phyloP scores from a whole-genome alignment of 2,329 filamentous ascomycete species.

The Aschersonia sp. region DNA sequence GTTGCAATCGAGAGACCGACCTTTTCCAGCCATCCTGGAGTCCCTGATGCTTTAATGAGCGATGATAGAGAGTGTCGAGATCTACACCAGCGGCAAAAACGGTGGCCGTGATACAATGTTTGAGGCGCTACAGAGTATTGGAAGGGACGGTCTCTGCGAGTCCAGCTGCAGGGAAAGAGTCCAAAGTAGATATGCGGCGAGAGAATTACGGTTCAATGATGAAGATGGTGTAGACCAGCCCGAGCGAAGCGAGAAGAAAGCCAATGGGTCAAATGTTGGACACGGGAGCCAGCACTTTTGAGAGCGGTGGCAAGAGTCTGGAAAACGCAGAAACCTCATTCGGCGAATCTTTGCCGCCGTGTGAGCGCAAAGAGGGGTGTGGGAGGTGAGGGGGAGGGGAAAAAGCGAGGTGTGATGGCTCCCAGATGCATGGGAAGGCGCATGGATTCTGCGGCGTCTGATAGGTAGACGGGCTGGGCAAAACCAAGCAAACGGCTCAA shows the following conservation, averaged over 20 bases:
- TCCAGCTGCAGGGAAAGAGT: not conserved
- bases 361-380: no score
- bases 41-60: not conserved
- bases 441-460: slow-evolving; percentile 1
- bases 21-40: slow-evolving; percentile 22
- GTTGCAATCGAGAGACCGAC: slow-evolving; percentile 12
- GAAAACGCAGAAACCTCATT: not conserved
- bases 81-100: no score
- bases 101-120: no score
- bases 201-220: no score
- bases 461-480: slow-evolving; percentile 3
- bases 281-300: not conserved
- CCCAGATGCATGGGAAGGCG: not conserved
- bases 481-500: not conserved
- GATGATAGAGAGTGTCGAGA: no score
- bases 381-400: no score
- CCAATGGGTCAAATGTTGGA: not conserved
- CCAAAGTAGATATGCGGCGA: not conserved
- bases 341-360: not conserved
- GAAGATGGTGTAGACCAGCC: not conserved
- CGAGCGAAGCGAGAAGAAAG: not conserved
- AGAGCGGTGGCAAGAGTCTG: not conserved
- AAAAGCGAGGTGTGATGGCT: not conserved
- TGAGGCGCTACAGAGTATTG: not conserved
- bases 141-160: not conserved